These are phyloP conservation scores for Tuber magnatum DNA, from an alignment of 495 filamentous ascomycete genomes.

Conservation along the genomic window DNA sequence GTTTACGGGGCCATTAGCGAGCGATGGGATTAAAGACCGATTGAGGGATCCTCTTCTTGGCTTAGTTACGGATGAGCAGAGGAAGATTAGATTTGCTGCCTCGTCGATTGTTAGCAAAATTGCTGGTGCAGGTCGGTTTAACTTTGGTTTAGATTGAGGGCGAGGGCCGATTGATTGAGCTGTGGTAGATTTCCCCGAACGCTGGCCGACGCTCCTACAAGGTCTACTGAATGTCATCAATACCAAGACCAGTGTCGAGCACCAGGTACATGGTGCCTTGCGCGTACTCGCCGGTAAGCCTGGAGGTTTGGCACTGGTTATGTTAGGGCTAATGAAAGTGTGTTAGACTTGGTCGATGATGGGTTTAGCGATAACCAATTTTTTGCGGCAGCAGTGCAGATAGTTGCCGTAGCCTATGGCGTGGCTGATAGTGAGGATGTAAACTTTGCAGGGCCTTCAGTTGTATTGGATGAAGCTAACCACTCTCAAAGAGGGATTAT, in stretches of 20 bases:
- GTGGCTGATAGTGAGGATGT: conserved; percentile 64
- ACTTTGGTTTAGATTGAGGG: background rate
- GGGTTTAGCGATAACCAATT: conserved; percentile 90
- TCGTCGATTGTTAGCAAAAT: conserved; percentile 93
- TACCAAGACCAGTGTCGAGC: conserved; percentile 54
- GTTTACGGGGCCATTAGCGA: conserved; percentile 59
- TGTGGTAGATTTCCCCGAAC: conserved; percentile 75
- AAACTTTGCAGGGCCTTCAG: conserved; percentile 8
- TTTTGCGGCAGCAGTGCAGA: conserved; percentile 73
- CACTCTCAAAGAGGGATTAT: conserved; percentile 50
- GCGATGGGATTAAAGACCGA: conserved; percentile 63
- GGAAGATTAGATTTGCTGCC: conserved; percentile 77
- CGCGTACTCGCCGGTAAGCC: conserved; percentile 39
- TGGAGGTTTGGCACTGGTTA: conserved; percentile 31
- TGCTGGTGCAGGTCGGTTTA: conserved; percentile 50
- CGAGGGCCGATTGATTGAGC: conserved; percentile 12
- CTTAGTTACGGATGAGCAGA: conserved; percentile 72
- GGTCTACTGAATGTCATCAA: conserved; percentile 69
- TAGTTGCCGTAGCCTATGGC: conserved; percentile 73
- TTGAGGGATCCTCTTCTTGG: conserved; percentile 63
- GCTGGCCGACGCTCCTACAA: conserved; percentile 82
- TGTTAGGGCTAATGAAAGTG: conserved; percentile 54
- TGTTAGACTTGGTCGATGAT: conserved; percentile 75
- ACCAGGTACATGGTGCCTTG: conserved; percentile 78
- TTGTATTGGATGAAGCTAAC: conserved; percentile 5